Evolutionary conservation across 2,329 filamentous ascomycete species (phyloP).

Genomic region (Aciculosporium take): DNA sequence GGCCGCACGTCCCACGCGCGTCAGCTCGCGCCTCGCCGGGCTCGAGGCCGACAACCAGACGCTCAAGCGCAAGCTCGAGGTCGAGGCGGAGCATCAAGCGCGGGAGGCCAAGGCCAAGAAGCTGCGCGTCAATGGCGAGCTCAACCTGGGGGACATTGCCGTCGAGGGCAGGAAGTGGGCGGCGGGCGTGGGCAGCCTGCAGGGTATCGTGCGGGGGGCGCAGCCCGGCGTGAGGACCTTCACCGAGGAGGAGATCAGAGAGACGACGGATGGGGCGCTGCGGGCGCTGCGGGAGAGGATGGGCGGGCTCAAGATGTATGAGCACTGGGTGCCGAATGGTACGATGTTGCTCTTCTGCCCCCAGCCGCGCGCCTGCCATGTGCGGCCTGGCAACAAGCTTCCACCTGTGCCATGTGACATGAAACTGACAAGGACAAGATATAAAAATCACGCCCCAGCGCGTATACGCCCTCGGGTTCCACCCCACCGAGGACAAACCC

Average conservation of each 20-base stretch:
- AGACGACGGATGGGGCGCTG: conserved; percentile 63
- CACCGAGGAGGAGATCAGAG: conserved; percentile 64
- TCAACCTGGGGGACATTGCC: conserved; percentile 62
- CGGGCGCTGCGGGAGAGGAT: conserved; percentile 62
- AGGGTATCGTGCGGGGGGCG: conserved; percentile 45
- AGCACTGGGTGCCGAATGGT: conserved; percentile 71
- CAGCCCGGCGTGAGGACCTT: conserved; percentile 77
- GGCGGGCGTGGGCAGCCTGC: conserved; percentile 50
- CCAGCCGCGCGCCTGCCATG: neutral
- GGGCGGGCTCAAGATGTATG: conserved; percentile 64
- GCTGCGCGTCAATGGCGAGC: conserved; percentile 35
- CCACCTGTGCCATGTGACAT: too few species aligned
- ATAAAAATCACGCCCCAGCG: conserved; percentile 86
- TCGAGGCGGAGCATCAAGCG: conserved; percentile 30
- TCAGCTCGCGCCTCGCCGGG: conserved; percentile 44
- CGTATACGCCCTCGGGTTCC: conserved; percentile 76
- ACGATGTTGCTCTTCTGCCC: conserved; percentile 5
- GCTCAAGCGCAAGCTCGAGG: conserved; percentile 35
- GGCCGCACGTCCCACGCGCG: conserved; percentile 34
- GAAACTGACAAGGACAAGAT: conserved; percentile 43
- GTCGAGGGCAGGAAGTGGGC: conserved; percentile 70
- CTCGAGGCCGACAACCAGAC: conserved; percentile 32
- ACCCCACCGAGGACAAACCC: conserved; percentile 73
- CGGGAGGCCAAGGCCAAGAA: conserved; percentile 42
- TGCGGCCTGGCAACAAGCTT: too few species aligned